These are phyloP conservation scores for Didymella pomorum DNA, from an alignment of 2,329 filamentous ascomycete genomes.

Conservation along the genomic window DNA sequence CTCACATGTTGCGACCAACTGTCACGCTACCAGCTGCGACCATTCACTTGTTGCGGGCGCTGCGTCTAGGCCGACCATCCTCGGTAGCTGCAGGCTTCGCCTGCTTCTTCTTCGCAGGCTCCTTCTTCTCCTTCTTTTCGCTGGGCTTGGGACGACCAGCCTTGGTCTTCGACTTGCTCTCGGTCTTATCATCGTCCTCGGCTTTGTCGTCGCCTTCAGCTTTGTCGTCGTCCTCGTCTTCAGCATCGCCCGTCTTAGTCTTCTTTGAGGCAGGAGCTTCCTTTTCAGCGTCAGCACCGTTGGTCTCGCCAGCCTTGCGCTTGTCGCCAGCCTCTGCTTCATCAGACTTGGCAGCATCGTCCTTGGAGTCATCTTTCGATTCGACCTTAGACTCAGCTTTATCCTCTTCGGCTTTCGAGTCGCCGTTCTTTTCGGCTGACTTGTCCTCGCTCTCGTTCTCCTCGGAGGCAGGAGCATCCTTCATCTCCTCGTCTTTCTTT, in stretches of 20 bases:
- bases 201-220: conserved; percentile 30
- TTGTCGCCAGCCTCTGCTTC: conserved; percentile 46
- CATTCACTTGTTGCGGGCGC: conserved; percentile 50
- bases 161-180: conserved; percentile 46
- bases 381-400: conserved; percentile 29
- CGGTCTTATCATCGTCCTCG: conserved; percentile 32
- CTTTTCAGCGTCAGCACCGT: conserved; percentile 32
- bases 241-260: conserved; percentile 34
- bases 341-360: conserved; percentile 15
- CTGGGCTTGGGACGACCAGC: conserved; percentile 54
- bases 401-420: conserved; percentile 37
- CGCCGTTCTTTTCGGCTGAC: conserved; percentile 42
- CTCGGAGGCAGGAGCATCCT: conserved; percentile 37
- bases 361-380: conserved; percentile 26
- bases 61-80: conserved; percentile 58
- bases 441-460: conserved; percentile 38
- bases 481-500: conserved; percentile 50
- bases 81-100: conserved; percentile 60
- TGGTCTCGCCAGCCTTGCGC: conserved; percentile 41
- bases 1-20: background rate
- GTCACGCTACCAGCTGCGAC: background rate
- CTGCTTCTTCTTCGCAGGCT: conserved; percentile 53
- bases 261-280: conserved; percentile 37
- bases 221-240: conserved; percentile 41
- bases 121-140: conserved; percentile 52